Evolutionary conservation across 2,329 filamentous ascomycete genomes (phyloP).

Genomic region (Stagonosporopsis vannaccii): DNA sequence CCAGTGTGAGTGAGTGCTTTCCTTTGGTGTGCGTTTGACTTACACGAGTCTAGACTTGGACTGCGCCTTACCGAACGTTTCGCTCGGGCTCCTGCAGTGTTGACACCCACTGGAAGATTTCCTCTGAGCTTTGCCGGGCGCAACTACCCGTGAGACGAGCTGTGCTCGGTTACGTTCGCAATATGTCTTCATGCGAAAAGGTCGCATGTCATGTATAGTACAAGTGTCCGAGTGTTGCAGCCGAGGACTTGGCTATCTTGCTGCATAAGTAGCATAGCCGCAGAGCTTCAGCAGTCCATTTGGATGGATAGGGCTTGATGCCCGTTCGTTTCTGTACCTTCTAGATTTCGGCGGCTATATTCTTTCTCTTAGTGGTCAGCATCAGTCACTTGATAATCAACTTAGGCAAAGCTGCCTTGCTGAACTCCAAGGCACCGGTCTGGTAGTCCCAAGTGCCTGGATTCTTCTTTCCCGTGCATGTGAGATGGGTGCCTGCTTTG

Average conservation of each 20-base stretch:
- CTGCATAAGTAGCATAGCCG: conserved; percentile 6
- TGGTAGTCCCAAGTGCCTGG: conserved; percentile 8
- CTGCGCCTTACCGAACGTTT: conserved; percentile 52
- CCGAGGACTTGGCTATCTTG: conserved; percentile 1
- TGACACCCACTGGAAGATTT: conserved; percentile 31
- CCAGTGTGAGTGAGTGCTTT: conserved; percentile 37
- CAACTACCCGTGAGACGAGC: conserved; percentile 1
- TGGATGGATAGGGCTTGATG: conserved; percentile 10
- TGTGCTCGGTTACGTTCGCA: conserved; percentile 7
- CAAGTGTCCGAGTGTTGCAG: conserved; percentile 1
- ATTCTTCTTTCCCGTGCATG: not conserved
- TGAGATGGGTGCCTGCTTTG: conserved; percentile 3
- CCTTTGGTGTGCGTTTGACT: conserved; percentile 27
- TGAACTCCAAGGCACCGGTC: conserved; percentile 7
- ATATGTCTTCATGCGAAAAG: not conserved
- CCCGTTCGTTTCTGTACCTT: conserved; percentile 11
- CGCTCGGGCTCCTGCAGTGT: conserved; percentile 47
- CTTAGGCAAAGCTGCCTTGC: conserved; percentile 4
- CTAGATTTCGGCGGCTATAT: conserved; percentile 15
- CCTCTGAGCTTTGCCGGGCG: conserved; percentile 29
- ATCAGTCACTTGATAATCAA: conserved; percentile 4
- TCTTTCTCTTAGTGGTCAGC: conserved; percentile 15
- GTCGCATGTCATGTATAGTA: conserved; percentile 6
- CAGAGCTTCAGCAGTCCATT: conserved; percentile 1
- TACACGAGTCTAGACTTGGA: conserved; percentile 44